Percentiles rank a stretch among this genome's conserved stretches.
phyloP scores from a whole-genome alignment of 768 basidiomycete species.

The Rhodosporidiobolus odoratus region DNA sequence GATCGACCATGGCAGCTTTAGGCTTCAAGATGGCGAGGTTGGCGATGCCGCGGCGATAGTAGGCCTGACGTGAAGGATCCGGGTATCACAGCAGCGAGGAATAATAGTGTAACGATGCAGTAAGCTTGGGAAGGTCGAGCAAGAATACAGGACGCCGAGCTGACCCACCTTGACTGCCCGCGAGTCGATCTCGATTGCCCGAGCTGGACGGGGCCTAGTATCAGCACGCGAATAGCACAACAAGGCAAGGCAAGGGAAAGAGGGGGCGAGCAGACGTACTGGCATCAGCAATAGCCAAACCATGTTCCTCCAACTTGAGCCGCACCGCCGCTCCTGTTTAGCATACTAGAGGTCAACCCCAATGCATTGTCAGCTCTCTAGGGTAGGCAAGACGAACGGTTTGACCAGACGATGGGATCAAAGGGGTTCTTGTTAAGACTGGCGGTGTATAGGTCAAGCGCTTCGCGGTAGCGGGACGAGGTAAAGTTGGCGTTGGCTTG shows the following conservation, averaged over 20 bases:
- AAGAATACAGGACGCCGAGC: slow-evolving; percentile 39
- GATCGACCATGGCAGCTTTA: slow-evolving; percentile 76
- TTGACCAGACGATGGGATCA: slow-evolving; percentile 88
- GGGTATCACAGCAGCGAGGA: background rate
- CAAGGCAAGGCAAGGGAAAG: background rate
- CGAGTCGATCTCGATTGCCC: slow-evolving; percentile 80
- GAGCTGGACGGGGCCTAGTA: slow-evolving; percentile 52
- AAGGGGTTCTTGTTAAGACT: slow-evolving; percentile 82
- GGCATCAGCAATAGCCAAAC: slow-evolving; percentile 82
- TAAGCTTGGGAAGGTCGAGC: slow-evolving; percentile 54
- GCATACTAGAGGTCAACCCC: background rate
- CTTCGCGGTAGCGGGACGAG: slow-evolving; percentile 70
- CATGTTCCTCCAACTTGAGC: slow-evolving; percentile 86
- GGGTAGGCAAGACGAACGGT: slow-evolving; percentile 52
- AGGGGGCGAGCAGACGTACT: slow-evolving; percentile 54
- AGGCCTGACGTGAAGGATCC: slow-evolving; percentile 39
- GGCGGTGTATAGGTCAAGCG: slow-evolving; percentile 70
- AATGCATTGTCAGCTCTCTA: background rate
- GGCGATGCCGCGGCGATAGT: slow-evolving; percentile 74
- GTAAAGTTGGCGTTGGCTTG: slow-evolving; percentile 83
- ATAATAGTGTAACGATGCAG: background rate
- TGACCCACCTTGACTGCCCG: slow-evolving; percentile 68
- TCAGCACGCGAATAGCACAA: background rate
- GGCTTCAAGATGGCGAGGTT: slow-evolving; percentile 82
- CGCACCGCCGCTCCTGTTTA: slow-evolving; percentile 64